Evolutionary conservation across 1,284 basidiomycete genomes (phyloP).

Genomic region (Vanrija pseudolonga): DNA sequence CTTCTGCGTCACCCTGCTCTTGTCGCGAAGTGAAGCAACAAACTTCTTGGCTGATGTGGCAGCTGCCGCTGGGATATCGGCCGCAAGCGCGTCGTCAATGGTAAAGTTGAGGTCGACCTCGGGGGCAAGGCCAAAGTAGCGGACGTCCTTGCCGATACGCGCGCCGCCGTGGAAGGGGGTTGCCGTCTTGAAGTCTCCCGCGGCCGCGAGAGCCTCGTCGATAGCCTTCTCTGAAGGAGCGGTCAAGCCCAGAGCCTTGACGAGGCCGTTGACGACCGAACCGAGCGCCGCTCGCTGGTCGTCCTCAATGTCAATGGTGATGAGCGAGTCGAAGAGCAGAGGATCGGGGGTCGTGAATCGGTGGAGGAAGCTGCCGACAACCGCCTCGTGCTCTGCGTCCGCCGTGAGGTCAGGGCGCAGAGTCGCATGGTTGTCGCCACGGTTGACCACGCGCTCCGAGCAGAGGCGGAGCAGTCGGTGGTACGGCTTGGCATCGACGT

Average conservation of each 20-base stretch:
- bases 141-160: slow-evolving; percentile 48
- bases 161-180: slow-evolving; percentile 34
- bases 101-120: slow-evolving; percentile 60
- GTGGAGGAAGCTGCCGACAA: slow-evolving; percentile 75
- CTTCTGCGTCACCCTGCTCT: slow-evolving; percentile 56
- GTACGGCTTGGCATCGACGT: slow-evolving; percentile 56
- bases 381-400: slow-evolving; percentile 66
- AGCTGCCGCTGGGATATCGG: slow-evolving; percentile 22
- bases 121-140: slow-evolving; percentile 74
- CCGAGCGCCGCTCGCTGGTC: slow-evolving; percentile 58
- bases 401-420: slow-evolving; percentile 59
- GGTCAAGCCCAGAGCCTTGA: slow-evolving; percentile 52
- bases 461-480: slow-evolving; percentile 67
- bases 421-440: slow-evolving; percentile 80
- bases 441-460: slow-evolving; percentile 64
- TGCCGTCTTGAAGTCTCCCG: slow-evolving; percentile 38
- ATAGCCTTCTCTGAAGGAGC: slow-evolving; percentile 59
- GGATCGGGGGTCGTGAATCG: slow-evolving; percentile 63
- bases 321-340: slow-evolving; percentile 60
- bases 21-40: slow-evolving; percentile 56
- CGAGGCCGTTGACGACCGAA: slow-evolving; percentile 60
- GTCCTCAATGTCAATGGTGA: slow-evolving; percentile 64
- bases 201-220: slow-evolving; percentile 58
- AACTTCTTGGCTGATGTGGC: slow-evolving; percentile 49
- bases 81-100: slow-evolving; percentile 9